Percentiles rank a stretch among this genome's conserved stretches.
phyloP scores from a whole-genome alignment of 352 stramenopile genomes.

The Lagenidium giganteum region DNA sequence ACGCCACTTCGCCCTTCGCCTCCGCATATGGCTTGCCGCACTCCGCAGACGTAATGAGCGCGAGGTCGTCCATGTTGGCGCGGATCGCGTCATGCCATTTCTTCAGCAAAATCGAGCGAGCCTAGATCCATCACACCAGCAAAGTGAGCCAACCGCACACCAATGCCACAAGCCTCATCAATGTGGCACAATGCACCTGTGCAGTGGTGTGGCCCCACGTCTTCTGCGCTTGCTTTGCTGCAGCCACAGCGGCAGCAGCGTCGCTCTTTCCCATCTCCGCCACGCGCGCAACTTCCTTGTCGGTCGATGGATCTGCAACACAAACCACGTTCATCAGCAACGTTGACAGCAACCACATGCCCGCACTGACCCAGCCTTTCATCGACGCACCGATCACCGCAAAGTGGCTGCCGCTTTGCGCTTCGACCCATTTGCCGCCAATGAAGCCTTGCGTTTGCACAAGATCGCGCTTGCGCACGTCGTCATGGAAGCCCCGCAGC shows the following conservation, averaged over 20 bases:
- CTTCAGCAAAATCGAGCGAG: slow-evolving; percentile 64
- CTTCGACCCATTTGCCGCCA: slow-evolving; percentile 71
- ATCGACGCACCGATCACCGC: slow-evolving; percentile 42
- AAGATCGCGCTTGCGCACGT: slow-evolving; percentile 56
- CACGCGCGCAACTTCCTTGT: slow-evolving; percentile 63
- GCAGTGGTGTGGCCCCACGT: slow-evolving; percentile 72
- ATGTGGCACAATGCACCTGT: slow-evolving; percentile 20
- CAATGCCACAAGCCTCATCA: neutral
- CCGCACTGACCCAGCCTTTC: neutral
- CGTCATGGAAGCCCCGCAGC: slow-evolving; percentile 31
- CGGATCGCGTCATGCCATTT: slow-evolving; percentile 78
- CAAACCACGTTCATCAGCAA: neutral
- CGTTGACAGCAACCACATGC: neutral
- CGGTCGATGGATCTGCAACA: slow-evolving; percentile 61
- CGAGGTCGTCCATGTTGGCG: slow-evolving; percentile 73
- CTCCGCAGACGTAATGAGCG: slow-evolving; percentile 95
- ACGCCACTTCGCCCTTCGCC: slow-evolving; percentile 92
- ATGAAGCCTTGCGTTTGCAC: slow-evolving; percentile 77
- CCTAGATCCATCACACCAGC: slow-evolving; percentile 2
- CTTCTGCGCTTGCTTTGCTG: slow-evolving; percentile 54
- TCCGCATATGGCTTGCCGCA: slow-evolving; percentile 96
- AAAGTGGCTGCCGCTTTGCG: slow-evolving; percentile 47
- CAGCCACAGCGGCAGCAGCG: slow-evolving; percentile 65
- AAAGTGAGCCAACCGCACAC: neutral
- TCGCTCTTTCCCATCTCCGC: slow-evolving; percentile 66